Percentiles rank a stretch among this genome's conserved stretches.
Evolutionary conservation across 75 land plant species (phyloP).

Genomic region (Pinus albicaulis): DNA sequence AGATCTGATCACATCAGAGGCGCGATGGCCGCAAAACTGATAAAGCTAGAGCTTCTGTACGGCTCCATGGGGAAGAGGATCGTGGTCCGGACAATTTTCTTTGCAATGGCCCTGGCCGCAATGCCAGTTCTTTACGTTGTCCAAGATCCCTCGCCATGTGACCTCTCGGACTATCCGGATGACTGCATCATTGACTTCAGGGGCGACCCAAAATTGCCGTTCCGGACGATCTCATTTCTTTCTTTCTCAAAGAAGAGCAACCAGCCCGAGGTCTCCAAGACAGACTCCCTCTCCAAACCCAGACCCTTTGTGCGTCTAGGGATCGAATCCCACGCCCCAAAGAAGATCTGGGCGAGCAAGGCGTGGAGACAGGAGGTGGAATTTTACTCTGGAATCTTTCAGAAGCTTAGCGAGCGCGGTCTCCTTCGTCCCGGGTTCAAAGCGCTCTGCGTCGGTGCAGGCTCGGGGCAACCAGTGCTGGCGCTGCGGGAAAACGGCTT

Average conservation of each 20-base stretch:
- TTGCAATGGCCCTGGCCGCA: not conserved
- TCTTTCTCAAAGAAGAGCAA: too few species aligned
- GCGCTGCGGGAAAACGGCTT: constrained; percentile 7
- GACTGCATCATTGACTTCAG: too few species aligned
- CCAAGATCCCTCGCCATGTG: constrained; percentile 4
- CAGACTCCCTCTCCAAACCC: not conserved
- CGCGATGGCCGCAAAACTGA: constrained; percentile 1
- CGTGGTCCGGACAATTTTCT: not conserved
- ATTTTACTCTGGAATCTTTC: not conserved
- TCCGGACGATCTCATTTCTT: too few species aligned
- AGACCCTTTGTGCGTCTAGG: not conserved
- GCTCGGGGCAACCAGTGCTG: not conserved
- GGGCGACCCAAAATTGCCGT: too few species aligned
- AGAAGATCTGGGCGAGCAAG: not conserved
- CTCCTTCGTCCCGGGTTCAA: constrained; percentile 9
- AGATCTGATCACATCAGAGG: not conserved
- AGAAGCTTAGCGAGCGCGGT: not conserved
- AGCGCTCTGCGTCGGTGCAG: constrained; percentile 13
- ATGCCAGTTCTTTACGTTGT: not conserved
- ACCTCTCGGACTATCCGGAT: not conserved
- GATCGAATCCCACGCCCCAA: not conserved
- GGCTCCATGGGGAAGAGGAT: not conserved
- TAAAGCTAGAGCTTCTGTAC: not conserved
- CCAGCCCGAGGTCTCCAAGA: not conserved
- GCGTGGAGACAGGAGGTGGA: not conserved